phyloP scores from a whole-genome alignment of 2,329 filamentous ascomycete species.

The Xylariaceae sp. region DNA sequence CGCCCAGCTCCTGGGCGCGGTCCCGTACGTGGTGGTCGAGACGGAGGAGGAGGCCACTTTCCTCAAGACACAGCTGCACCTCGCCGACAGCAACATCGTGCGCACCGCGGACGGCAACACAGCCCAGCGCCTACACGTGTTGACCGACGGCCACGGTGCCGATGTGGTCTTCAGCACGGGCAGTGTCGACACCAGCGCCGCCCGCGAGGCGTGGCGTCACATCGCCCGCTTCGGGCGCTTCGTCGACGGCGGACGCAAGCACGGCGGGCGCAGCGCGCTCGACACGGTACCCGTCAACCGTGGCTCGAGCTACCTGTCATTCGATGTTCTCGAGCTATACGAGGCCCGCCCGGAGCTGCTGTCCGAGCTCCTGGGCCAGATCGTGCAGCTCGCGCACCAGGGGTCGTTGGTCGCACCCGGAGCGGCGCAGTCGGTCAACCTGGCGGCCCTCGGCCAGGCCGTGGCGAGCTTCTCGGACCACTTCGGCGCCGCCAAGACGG shows the following conservation, averaged over 20 bases:
- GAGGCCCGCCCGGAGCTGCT: slow-evolving; percentile 10
- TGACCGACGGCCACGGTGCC: slow-evolving; percentile 7
- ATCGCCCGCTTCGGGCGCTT: slow-evolving; percentile 15
- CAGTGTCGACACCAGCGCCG: slow-evolving; percentile 2
- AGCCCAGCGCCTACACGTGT: slow-evolving; percentile 3
- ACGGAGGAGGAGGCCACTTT: slow-evolving; percentile 7
- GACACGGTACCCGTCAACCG: slow-evolving; percentile 15
- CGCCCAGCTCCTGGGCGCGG: slow-evolving; percentile 9
- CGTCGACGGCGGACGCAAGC: slow-evolving; percentile 16
- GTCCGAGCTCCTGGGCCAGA: slow-evolving; percentile 7
- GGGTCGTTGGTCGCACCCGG: slow-evolving; percentile 6
- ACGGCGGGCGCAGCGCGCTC: slow-evolving; percentile 12
- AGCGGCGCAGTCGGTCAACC: slow-evolving; percentile 2
- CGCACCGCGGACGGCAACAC: slow-evolving; percentile 1
- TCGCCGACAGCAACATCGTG: slow-evolving; percentile 7
- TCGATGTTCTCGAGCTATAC: slow-evolving; percentile 16
- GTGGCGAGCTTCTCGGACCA: slow-evolving; percentile 12
- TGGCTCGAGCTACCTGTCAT: slow-evolving; percentile 18
- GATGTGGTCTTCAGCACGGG: slow-evolving; percentile 15
- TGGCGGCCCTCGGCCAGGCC: slow-evolving; percentile 11
- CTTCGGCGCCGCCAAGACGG: slow-evolving; percentile 8
- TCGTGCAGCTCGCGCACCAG: slow-evolving; percentile 5
- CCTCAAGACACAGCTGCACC: slow-evolving; percentile 6
- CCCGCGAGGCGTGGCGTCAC: slow-evolving; percentile 14
- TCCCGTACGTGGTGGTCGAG: slow-evolving; percentile 11